Evolutionary conservation across 1,139 yeast species (phyloP).

Genomic region (Blastobotrys buckinghamii): DNA sequence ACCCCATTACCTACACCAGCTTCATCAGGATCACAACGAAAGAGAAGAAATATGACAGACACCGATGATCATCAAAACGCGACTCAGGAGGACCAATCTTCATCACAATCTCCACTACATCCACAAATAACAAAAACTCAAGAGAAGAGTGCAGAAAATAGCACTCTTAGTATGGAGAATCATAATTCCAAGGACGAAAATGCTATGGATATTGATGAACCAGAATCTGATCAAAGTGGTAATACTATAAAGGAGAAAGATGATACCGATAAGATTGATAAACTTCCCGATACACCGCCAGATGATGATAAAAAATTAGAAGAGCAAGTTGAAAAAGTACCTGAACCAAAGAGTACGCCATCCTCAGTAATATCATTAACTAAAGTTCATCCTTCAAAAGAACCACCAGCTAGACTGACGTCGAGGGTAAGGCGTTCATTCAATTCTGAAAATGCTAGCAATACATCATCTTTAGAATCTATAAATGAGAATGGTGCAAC

Average conservation of each 20-base stretch:
- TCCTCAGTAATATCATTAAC: neutral
- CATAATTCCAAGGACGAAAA: neutral
- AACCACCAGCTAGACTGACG: too few relatives aligned
- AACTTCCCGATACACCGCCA: neutral
- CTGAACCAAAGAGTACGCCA: neutral
- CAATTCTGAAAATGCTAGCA: too few relatives aligned
- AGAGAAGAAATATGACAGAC: conserved; percentile 2
- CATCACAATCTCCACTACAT: neutral
- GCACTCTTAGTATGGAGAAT: too few relatives aligned
- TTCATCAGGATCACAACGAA: conserved; percentile 3
- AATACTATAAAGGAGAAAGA: neutral
- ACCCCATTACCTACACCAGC: conserved; percentile 5
- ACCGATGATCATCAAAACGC: neutral
- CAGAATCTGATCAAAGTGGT: neutral
- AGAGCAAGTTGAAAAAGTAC: neutral
- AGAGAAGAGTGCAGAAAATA: neutral
- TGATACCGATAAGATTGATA: neutral
- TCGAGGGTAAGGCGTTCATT: too few relatives aligned
- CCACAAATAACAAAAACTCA: neutral
- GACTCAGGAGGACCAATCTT: neutral
- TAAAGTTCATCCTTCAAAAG: too few relatives aligned
- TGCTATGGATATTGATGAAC: neutral
- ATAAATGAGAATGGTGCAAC: too few relatives aligned
- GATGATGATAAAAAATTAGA: neutral
- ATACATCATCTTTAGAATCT: too few relatives aligned